Base-by-base conservation (phyloP, 2,329 filamentous ascomycete species). In the Truncatella angustata region DNA sequence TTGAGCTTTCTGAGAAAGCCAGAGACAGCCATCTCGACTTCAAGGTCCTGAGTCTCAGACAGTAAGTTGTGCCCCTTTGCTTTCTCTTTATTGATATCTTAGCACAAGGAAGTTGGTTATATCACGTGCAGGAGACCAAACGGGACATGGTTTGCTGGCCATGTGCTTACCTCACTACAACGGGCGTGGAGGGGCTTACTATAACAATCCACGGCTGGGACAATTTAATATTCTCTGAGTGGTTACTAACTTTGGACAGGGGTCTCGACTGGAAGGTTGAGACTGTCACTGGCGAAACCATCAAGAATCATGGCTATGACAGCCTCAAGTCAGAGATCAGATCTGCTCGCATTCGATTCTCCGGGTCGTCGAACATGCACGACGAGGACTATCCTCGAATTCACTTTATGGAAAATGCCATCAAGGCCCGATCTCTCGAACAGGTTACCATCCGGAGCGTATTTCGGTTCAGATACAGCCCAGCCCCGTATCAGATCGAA, bases 201-300 rank as follows among this genome's bases (percentile, higher is more conserved):
- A 18, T 20, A 39, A n/a, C n/a, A n/a, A n/a, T n/a, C n/a, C n/a
- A n/a, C n/a, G n/a, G n/a, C n/a, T n/a, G n/a, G n/a, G n/a, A n/a
- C n/a, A n/a, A n/a, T n/a, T n/a, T n/a, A n/a, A n/a, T n/a, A n/a
- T n/a, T n/a, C n/a, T n/a, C n/a, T 30, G 23, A 32, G 20, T n/a
- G 42, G 23, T 45, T 4, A 26, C 42, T 26, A 18, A 24, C n/a
- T n/a, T 4, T 26, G n/a, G 30, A n/a, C 26, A 73, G 71, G 36
- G 51, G 51, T 3, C 55, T 70, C 7, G 72, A 75, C 53, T 76
- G 73, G 73, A 63, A 63, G 3, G 43, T 75, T 2, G 62, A 64
- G 23, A 63, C 67, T 1, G 49, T 63, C 11, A 59, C 64, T 4
- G 61, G 65, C 26, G 12, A 21, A 5, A 53, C 65, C 6, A 53